Base-by-base conservation (phyloP, 306 rosid species). In the Sphenostylis stenocarpa region DNA sequence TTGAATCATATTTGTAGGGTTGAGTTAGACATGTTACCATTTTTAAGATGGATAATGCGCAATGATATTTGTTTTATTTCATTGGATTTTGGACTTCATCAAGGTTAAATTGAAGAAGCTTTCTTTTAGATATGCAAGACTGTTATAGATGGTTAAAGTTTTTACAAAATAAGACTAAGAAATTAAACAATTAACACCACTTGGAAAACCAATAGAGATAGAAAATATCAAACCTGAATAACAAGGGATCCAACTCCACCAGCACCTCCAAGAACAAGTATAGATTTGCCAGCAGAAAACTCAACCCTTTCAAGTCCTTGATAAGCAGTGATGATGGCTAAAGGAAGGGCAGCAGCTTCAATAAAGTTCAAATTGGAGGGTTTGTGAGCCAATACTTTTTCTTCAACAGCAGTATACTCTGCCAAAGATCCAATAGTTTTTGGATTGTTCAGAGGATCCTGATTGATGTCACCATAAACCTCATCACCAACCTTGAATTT, bases 261-360 rank as follows among this genome's bases (percentile, higher is more conserved):
- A 41, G 47, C 47, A 41, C 47, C 47, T 10, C 47, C 47, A 10
- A 41, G 15, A 12, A 41, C 47, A 41, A 41, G 47, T 3, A 41
- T 11, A 12, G 47, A 41, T 41, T 41, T 41, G 15, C 15, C 47
- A 41, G 83, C 79, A 49, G 87, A 84, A 23, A 88, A 71, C 33
- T 39, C 76, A 13, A 56, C 56, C 7, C 65, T 24, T 49, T 88
- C 86, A 10, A 90, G 88, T 4, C 86, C 90, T 78, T 80, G 82
- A 72, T 85, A 82, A 79, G 96, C 96, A 12, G 91, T 83, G 57
- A 80, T 83, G 26, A 87, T 72, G 3, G 87, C 88, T 15, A 81
- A 34, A 52, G 96, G 96, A 67, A 89, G 85, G 76, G 89, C 68
- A 68, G 93, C 89, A 80, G 91, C 93, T 65, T 91, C 91, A 16